phyloP scores from a whole-genome alignment of 495 filamentous ascomycete species.

The Lasiosphaeria ovina region DNA sequence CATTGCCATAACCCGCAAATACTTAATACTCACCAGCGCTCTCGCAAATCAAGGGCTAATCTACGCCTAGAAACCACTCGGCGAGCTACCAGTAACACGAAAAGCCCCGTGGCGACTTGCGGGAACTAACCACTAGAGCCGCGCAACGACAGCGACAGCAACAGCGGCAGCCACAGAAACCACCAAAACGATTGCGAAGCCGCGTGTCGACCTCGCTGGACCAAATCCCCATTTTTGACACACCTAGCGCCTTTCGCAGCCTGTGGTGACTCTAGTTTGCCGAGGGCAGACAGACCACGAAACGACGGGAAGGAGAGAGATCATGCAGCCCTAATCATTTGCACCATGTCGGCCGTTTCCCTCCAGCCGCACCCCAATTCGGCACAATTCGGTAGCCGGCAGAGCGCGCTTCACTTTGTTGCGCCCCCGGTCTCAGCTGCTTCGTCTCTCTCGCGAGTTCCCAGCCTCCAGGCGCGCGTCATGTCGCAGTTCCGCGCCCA shows the following conservation, averaged over 20 bases:
- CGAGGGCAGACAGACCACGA: not conserved
- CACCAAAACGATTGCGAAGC: too few species aligned
- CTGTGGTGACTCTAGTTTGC: not conserved
- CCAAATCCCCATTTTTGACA: too few species aligned
- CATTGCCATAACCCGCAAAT: too few species aligned
- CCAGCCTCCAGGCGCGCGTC: constrained; percentile 13
- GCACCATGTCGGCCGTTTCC: constrained; percentile 34
- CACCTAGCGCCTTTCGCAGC: not conserved
- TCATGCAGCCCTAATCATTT: constrained; percentile 12
- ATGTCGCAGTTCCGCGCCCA: constrained; percentile 27
- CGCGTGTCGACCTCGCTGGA: too few species aligned
- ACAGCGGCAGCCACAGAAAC: too few species aligned
- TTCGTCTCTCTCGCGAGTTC: constrained; percentile 18
- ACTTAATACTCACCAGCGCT: too few species aligned
- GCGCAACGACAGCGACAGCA: too few species aligned
- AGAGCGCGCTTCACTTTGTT: constrained; percentile 15
- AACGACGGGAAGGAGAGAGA: constrained; percentile 18
- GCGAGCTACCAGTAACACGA: too few species aligned
- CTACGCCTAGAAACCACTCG: too few species aligned
- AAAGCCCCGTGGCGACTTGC: too few species aligned
- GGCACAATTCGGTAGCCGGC: constrained; percentile 18
- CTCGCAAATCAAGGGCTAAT: too few species aligned
- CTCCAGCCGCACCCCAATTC: constrained; percentile 19
- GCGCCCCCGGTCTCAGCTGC: constrained; percentile 16
- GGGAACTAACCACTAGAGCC: too few species aligned